Evolutionary conservation across 257 asterid species (phyloP), one percentile per base, ranked within the genome.

Genomic region (Coffea eugenioides): DNA sequence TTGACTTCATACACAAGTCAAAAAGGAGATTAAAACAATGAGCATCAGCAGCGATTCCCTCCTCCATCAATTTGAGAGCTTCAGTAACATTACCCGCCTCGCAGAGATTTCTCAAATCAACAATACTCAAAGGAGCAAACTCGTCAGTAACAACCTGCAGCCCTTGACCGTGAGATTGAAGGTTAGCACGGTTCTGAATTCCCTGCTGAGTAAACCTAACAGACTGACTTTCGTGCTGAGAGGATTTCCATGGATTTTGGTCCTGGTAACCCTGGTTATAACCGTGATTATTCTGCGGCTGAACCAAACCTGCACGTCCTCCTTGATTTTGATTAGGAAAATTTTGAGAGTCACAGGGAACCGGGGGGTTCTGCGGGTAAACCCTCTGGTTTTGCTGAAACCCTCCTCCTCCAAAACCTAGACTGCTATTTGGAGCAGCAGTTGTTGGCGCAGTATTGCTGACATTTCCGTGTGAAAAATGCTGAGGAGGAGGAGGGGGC

Each of bases 31-130:
- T 80, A 74, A 95, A 95, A 86, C 95, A 92, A 72, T 89, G 91
- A 3, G 88, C 86, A 83, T 87, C 86, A 2, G 97, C 97, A 62
- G 54, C 84, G 67, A 81, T 87, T 14, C 98, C 99, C 80, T 93
- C 80, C 56, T 92, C 98, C 96, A 95, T 75, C 76, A 89, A 87
- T 81, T 89, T 96, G 75, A 95, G 87, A 49, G 89, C 99, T 77
- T 95, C 99, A 85, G 86, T 91, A 39, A 93, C 89, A 85, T 91
- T 92, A 77, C 97, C 98, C 68, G 82, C 94, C 23, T 86, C 83
- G 80, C 98, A 92, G 83, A 90, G 84, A 65, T 89, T 81, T 82
- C 88, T 78, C 43, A 95, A 82, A 85, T 92, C 94, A 66, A 80
- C 92, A 56, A 49, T 83, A 74, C n/a, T 85, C 77, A 73, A 77